Conservation (phyloP, 306 rosid genomes). For the Cucumis melo region DNA sequence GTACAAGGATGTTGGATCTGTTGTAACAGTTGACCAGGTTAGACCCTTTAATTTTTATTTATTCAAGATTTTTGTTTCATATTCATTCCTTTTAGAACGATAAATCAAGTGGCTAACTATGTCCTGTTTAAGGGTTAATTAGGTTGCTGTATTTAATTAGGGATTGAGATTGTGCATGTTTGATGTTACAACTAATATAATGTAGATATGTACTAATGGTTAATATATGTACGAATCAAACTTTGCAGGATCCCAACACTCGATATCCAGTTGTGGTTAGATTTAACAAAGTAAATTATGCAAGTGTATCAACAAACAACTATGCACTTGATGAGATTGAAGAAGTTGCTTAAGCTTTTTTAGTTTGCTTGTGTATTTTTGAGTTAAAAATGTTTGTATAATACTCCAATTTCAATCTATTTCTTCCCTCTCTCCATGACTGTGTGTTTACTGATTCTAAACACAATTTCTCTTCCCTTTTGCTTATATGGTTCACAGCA, state of each 20-base stretch:
- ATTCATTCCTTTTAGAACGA: background rate
- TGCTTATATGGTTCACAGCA: background rate
- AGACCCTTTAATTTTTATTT: background rate
- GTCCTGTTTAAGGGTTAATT: background rate
- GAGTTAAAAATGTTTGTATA: constrained; percentile 3
- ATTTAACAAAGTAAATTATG: constrained; percentile 18
- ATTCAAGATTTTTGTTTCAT: too few relatives aligned
- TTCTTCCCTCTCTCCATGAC: background rate
- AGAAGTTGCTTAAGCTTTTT: constrained; percentile 10
- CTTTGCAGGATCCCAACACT: constrained; percentile 14
- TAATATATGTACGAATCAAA: too few relatives aligned
- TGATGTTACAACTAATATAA: background rate
- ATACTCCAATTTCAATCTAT: constrained; percentile 10
- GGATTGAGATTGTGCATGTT: background rate
- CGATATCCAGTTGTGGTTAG: constrained; percentile 20
- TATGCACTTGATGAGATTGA: constrained; percentile 18
- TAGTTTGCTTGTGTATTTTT: background rate
- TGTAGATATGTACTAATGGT: too few relatives aligned
- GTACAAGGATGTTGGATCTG: constrained; percentile 16
- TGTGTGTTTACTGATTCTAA: background rate
- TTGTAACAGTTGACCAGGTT: constrained; percentile 18
- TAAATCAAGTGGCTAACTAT: background rate
- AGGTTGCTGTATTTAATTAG: background rate
- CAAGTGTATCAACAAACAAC: constrained; percentile 21
- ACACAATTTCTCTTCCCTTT: background rate